phyloP scores from a whole-genome alignment of 2,329 filamentous ascomycete species.

The Arachnomyces sp. region DNA sequence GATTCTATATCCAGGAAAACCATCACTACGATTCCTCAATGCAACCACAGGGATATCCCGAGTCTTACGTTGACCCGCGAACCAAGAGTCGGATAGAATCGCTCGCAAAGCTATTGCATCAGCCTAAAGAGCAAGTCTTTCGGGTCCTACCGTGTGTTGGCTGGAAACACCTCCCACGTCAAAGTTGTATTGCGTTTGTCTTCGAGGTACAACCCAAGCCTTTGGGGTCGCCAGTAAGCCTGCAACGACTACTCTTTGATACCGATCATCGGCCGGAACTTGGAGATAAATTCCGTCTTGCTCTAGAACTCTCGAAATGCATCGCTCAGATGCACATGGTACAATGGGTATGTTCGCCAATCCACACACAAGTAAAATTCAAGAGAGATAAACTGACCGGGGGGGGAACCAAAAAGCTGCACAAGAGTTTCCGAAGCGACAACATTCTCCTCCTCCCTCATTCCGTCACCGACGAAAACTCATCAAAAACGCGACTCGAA shows the following conservation, averaged over 20 bases:
- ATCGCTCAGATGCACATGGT: constrained; percentile 13
- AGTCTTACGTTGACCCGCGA: no score
- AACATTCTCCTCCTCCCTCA: constrained; percentile 15
- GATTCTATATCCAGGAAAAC: no score
- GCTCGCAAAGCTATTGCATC: background rate
- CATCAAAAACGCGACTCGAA: no score
- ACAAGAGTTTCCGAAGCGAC: constrained; percentile 14
- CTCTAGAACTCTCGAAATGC: constrained; percentile 7
- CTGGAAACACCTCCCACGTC: constrained; percentile 7
- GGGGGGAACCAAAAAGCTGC: constrained; percentile 7
- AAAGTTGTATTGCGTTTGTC: constrained; percentile 6
- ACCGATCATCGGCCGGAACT: constrained; percentile 1
- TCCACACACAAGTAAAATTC: background rate
- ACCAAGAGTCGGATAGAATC: background rate
- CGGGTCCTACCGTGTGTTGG: constrained; percentile 10
- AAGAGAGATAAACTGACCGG: no score
- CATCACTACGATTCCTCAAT: no score
- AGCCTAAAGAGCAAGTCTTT: constrained; percentile 8
- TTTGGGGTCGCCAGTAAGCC: constrained; percentile 4
- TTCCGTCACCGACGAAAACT: background rate
- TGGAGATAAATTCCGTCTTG: constrained; percentile 7
- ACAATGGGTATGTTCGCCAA: constrained; percentile 8
- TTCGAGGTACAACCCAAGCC: constrained; percentile 6
- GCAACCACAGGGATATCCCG: no score
- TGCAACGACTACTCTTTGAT: constrained; percentile 4